phyloP scores from a whole-genome alignment of 2,329 filamentous ascomycete species.

The Sarocladiaceae sp. region DNA sequence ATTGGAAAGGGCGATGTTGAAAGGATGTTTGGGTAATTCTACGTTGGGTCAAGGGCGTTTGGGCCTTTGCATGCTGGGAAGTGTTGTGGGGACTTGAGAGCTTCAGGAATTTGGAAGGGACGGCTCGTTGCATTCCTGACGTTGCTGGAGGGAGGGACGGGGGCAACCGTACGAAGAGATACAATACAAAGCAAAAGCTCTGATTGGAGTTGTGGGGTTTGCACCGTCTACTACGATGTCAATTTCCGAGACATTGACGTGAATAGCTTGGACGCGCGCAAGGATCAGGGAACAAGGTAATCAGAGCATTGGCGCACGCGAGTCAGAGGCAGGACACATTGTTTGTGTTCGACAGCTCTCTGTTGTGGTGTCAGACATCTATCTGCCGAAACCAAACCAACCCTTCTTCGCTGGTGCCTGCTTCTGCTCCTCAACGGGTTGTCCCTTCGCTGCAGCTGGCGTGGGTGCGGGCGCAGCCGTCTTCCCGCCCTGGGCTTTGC shows the following conservation, averaged over 20 bases:
- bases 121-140: slow-evolving; percentile 2
- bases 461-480: slow-evolving; percentile 15
- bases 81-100: background rate
- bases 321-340: background rate
- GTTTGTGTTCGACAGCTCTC: background rate
- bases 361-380: slow-evolving; percentile 4
- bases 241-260: background rate
- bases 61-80: background rate
- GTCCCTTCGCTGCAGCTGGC: slow-evolving; percentile 18
- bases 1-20: background rate
- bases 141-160: slow-evolving; percentile 3
- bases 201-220: background rate
- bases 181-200: background rate
- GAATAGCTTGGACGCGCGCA: background rate
- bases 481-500: slow-evolving; percentile 49
- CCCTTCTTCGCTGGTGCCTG: slow-evolving; percentile 53
- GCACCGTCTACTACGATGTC: background rate
- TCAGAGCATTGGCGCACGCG: background rate
- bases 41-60: background rate
- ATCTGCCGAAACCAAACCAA: slow-evolving; percentile 72
- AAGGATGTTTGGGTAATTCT: background rate
- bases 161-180: background rate
- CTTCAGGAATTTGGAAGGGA: background rate
- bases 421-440: slow-evolving; percentile 34
- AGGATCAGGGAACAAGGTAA: background rate